phyloP scores from a whole-genome alignment of 2,329 filamentous ascomycete genomes.

The Penicillium brasilianum region DNA sequence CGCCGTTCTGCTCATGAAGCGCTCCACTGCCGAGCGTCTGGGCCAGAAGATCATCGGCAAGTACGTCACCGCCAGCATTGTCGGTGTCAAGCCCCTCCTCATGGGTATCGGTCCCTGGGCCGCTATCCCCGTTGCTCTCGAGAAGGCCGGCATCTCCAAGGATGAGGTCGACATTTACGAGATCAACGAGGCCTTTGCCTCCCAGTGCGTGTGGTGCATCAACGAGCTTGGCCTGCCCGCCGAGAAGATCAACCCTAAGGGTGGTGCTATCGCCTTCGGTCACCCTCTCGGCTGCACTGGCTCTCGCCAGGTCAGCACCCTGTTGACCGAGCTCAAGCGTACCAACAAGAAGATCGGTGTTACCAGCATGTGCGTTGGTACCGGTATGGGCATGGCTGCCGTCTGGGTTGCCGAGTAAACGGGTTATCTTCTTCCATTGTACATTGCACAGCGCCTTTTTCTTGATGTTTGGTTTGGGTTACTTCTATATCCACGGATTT shows the following conservation, averaged over 20 bases:
- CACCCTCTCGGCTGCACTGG: constrained; percentile 95
- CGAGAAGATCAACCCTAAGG: constrained; percentile 96
- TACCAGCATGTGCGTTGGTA: constrained; percentile 95
- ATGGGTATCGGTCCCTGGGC: constrained; percentile 97
- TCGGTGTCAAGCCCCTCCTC: constrained; percentile 87
- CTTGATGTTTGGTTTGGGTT: constrained; percentile 21
- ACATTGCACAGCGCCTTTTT: constrained; percentile 31
- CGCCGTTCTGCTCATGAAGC: constrained; percentile 94
- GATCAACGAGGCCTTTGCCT: constrained; percentile 99
- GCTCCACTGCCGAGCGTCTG: constrained; percentile 83
- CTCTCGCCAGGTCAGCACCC: constrained; percentile 87
- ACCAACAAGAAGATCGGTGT: constrained; percentile 85
- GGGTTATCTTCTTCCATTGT: constrained; percentile 18
- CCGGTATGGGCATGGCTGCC: constrained; percentile 96
- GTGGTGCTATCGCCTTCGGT: constrained; percentile 92
- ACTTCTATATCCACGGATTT: constrained; percentile 21
- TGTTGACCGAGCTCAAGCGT: constrained; percentile 86
- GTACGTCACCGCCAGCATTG: constrained; percentile 82
- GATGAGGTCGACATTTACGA: constrained; percentile 96
- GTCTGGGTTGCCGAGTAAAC: constrained; percentile 91
- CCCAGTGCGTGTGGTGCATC: constrained; percentile 90
- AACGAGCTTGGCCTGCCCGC: constrained; percentile 81
- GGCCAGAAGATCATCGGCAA: constrained; percentile 91
- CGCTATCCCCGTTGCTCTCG: constrained; percentile 89
- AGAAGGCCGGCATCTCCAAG: constrained; percentile 82